phyloP scores from a whole-genome alignment of 2,329 filamentous ascomycete genomes.

The Aspergillus glaucus region DNA sequence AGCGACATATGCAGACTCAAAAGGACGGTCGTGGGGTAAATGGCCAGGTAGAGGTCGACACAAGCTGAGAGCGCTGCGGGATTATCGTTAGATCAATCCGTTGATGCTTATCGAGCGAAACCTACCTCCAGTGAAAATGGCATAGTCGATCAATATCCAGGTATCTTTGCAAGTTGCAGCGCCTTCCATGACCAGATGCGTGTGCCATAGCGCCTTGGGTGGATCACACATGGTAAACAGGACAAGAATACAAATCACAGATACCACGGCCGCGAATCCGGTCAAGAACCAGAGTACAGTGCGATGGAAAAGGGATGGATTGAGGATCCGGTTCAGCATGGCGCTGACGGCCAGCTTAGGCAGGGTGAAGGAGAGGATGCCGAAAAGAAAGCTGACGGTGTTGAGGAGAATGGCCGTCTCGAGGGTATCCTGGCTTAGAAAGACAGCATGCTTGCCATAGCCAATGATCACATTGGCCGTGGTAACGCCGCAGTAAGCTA shows the following conservation, averaged over 20 bases:
- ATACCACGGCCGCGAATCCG: slow-evolving; percentile 21
- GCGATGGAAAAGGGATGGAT: slow-evolving; percentile 14
- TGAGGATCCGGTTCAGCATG: slow-evolving; percentile 23
- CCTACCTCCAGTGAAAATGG: slow-evolving; percentile 37
- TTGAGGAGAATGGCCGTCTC: slow-evolving; percentile 20
- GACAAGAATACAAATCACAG: slow-evolving; percentile 34
- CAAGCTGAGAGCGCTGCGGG: slow-evolving; percentile 21
- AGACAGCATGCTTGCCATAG: slow-evolving; percentile 35
- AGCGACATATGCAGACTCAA: slow-evolving; percentile 27
- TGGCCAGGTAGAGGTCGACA: slow-evolving; percentile 28
- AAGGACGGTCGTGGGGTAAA: slow-evolving; percentile 27
- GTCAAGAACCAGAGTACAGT: slow-evolving; percentile 23
- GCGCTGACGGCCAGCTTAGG: slow-evolving; percentile 25
- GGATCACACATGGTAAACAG: slow-evolving; percentile 42
- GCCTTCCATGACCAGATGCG: slow-evolving; percentile 17
- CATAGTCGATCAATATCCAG: slow-evolving; percentile 34
- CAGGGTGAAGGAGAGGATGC: slow-evolving; percentile 23
- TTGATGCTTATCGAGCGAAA: neutral
- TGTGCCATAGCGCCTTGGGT: slow-evolving; percentile 34
- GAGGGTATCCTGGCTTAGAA: slow-evolving; percentile 24
- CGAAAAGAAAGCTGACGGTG: slow-evolving; percentile 20
- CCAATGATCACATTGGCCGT: slow-evolving; percentile 32
- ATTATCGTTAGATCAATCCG: neutral
- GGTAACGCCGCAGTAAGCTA: slow-evolving; percentile 19
- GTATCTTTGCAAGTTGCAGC: slow-evolving; percentile 30